phyloP scores from a whole-genome alignment of 495 filamentous ascomycete genomes.

The Podospora comata region DNA sequence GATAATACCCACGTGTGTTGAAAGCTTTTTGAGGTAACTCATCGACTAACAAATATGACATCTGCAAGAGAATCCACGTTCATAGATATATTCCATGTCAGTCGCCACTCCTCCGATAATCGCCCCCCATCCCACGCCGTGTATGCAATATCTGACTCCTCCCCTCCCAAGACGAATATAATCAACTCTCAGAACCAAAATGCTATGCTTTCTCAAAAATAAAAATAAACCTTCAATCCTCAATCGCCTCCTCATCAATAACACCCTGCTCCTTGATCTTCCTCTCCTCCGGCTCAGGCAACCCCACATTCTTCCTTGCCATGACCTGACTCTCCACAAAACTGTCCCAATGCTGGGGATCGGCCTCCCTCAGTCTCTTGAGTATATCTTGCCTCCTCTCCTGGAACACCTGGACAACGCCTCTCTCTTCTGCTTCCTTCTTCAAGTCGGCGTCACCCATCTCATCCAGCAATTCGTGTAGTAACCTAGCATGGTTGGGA shows the following conservation, averaged over 20 bases:
- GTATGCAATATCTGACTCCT: neutral
- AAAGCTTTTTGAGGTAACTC: neutral
- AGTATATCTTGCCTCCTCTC: constrained; percentile 52
- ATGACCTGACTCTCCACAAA: constrained; percentile 68
- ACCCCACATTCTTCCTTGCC: constrained; percentile 55
- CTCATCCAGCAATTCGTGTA: constrained; percentile 62
- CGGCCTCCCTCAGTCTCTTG: constrained; percentile 50
- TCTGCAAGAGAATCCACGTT: no score
- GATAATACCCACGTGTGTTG: neutral
- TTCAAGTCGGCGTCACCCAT: constrained; percentile 59
- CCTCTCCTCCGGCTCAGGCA: neutral
- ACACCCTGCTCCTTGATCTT: neutral
- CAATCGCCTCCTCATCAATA: neutral
- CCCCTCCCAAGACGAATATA: neutral
- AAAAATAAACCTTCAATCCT: neutral
- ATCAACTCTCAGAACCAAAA: neutral
- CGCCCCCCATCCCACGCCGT: neutral
- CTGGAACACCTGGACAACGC: constrained; percentile 57
- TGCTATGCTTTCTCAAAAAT: neutral
- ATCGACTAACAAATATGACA: neutral
- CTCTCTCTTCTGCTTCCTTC: constrained; percentile 52
- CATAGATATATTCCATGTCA: neutral
- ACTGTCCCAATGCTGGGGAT: constrained; percentile 58
- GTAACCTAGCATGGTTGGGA: constrained; percentile 50
- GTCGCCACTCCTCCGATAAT: neutral